Conservation (phyloP, 148 eudicot species). For the Nepenthes mirabilis region DNA sequence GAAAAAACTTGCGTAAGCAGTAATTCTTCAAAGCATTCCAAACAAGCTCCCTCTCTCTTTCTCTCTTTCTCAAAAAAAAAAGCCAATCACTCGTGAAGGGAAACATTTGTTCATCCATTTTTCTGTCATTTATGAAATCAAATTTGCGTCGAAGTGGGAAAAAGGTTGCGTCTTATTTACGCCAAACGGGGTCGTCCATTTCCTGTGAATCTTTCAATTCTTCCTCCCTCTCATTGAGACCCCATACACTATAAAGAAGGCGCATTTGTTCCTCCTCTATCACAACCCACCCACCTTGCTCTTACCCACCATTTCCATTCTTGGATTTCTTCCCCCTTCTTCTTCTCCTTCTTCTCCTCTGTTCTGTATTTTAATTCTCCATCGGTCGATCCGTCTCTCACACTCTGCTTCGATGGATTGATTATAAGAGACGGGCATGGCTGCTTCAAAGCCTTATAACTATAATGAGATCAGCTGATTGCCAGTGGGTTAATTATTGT, state of each 20-base stretch:
- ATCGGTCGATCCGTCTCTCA: neutral
- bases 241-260: slow-evolving; percentile 2
- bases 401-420: no score
- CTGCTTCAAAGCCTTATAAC: no score
- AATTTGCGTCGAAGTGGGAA: neutral
- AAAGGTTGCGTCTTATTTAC: slow-evolving; percentile 74
- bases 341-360: neutral
- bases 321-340: neutral
- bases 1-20: no score
- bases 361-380: neutral
- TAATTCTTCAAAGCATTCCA: no score
- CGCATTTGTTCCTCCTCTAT: neutral
- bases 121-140: no score
- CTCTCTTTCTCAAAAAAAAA: no score
- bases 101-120: no score
- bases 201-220: slow-evolving; percentile 6
- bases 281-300: slow-evolving; percentile 19
- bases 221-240: neutral
- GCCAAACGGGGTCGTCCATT: slow-evolving; percentile 24
- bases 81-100: no score
- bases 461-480: neutral
- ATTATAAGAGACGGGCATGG: no score
- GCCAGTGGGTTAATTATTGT: neutral
- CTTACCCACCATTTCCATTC: slow-evolving; percentile 5
- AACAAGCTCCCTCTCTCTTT: no score